phyloP scores from a whole-genome alignment of 148 eudicot genomes.

The Salicornia ramosissima region DNA sequence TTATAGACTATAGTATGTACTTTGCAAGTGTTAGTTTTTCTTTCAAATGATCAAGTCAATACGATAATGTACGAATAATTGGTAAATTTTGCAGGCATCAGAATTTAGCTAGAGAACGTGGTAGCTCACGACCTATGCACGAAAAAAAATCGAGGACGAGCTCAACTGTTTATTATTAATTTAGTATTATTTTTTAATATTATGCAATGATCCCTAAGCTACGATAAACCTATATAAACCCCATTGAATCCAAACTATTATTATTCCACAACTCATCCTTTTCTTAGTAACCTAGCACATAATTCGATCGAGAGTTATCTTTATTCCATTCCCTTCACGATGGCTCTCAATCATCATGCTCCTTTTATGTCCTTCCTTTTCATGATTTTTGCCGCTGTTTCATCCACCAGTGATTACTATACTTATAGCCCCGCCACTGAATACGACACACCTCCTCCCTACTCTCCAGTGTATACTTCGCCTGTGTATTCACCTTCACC shows the following conservation, averaged over 20 bases:
- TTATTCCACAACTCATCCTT: background rate
- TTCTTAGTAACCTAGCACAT: background rate
- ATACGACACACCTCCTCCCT: constrained; percentile 2
- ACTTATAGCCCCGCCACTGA: background rate
- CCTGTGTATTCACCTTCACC: too few species aligned
- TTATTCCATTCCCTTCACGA: background rate
- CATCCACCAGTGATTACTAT: constrained; percentile 11
- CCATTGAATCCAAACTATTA: background rate
- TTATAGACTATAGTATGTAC: too few species aligned
- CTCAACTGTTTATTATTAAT: background rate
- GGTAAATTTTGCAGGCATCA: too few species aligned
- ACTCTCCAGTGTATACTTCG: background rate
- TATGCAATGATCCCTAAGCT: background rate
- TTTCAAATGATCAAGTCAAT: too few species aligned
- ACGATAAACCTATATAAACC: background rate
- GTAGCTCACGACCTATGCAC: too few species aligned
- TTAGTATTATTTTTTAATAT: background rate
- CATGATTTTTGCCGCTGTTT: background rate
- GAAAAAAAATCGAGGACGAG: too few species aligned
- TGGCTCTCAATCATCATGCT: constrained; percentile 13
- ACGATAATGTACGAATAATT: too few species aligned
- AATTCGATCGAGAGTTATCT: background rate
- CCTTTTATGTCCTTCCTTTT: constrained; percentile 8
- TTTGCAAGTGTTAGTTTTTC: too few species aligned
- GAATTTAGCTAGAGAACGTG: too few species aligned